Conservation (phyloP, 176 grass and related monocot genomes). For the Urochloa ruziziensis region DNA sequence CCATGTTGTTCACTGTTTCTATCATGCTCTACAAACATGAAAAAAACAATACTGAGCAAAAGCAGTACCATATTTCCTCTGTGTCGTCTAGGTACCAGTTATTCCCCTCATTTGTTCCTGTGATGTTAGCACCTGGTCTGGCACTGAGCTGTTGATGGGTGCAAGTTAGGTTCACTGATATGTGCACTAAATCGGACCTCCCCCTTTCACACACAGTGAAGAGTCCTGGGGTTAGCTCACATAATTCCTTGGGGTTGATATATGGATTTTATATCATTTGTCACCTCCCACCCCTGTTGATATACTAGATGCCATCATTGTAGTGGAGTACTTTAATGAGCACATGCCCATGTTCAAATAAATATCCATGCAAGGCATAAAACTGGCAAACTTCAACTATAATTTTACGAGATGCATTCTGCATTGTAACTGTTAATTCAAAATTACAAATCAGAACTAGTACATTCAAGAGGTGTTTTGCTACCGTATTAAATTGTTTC, state of each 20-base stretch:
- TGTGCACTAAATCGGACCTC: not conserved
- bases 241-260: not conserved
- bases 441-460: not conserved
- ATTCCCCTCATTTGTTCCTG: conserved; percentile 55
- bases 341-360: not conserved
- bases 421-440: not conserved
- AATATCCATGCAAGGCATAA: not conserved
- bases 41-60: conserved; percentile 27
- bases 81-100: conserved; percentile 49
- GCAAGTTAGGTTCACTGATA: not conserved
- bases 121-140: conserved; percentile 32
- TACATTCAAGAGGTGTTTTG: not conserved
- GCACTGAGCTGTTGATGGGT: conserved; percentile 38
- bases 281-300: not conserved
- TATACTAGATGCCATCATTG: not conserved
- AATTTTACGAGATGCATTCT: not conserved
- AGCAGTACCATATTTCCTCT: conserved; percentile 28
- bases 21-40: conserved; percentile 35
- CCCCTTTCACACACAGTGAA: not conserved
- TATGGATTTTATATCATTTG: not conserved
- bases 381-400: not conserved
- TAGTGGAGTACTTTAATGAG: not conserved
- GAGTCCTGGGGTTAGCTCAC: not conserved
- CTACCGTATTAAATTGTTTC: not conserved
- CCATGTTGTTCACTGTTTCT: conserved; percentile 14